These are phyloP conservation scores for Chrysanthemum makinoi DNA, from an alignment of 129 eudicot genomes.

Conservation along the genomic window DNA sequence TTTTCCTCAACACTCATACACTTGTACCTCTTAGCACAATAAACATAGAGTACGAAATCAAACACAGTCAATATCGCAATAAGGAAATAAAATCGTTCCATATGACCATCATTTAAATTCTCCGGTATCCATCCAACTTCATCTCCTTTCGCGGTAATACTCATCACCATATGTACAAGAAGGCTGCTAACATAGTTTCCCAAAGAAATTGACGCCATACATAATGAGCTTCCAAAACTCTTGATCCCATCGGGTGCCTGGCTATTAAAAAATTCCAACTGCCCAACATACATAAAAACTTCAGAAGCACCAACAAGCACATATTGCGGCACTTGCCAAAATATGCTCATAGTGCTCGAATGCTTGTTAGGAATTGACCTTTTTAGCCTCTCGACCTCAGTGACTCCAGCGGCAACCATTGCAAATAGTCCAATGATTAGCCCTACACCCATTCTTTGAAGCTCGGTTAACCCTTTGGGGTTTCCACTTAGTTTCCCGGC, in stretches of 20 bases:
- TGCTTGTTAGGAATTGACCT: conserved; percentile 59
- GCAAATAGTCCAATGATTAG: conserved; percentile 72
- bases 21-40: conserved; percentile 70
- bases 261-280: conserved; percentile 81
- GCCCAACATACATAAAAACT: conserved; percentile 89
- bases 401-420: conserved; percentile 76
- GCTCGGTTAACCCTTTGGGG: conserved; percentile 62
- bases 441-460: conserved; percentile 89
- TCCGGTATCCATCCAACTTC: conserved; percentile 92
- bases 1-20: conserved; percentile 37
- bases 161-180: conserved; percentile 71
- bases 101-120: conserved; percentile 71
- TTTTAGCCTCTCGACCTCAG: conserved; percentile 64
- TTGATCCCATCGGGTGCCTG: conserved; percentile 86
- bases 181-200: conserved; percentile 88
- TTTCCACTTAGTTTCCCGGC: conserved; percentile 42
- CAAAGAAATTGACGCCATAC: conserved; percentile 85
- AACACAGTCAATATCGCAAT: conserved; percentile 61
- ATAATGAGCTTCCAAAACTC: conserved; percentile 93
- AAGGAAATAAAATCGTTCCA: conserved; percentile 77
- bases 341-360: conserved; percentile 75
- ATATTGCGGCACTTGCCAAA: conserved; percentile 91
- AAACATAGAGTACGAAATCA: conserved; percentile 59
- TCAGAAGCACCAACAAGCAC: conserved; percentile 78
- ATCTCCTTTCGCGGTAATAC: conserved; percentile 57